Evolutionary conservation across 768 basidiomycete genomes (phyloP).

Genomic region (Termitomyces titanicus): DNA sequence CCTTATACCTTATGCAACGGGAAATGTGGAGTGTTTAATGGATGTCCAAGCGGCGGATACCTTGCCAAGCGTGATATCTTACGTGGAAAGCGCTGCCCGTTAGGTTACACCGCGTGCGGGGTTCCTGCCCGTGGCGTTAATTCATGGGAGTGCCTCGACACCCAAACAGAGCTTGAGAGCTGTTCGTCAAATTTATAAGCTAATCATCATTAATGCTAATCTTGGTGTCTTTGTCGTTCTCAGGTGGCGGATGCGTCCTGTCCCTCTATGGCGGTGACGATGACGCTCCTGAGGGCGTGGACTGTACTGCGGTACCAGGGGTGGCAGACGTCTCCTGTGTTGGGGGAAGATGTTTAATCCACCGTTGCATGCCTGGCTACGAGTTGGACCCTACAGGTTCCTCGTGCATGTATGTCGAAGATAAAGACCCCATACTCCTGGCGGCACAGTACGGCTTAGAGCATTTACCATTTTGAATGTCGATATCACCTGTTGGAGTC

Average conservation of each 20-base stretch:
- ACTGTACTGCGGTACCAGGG: conserved; percentile 46
- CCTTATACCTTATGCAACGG: conserved; percentile 47
- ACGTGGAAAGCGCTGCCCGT: conserved; percentile 28
- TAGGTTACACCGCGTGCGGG: conserved; percentile 39
- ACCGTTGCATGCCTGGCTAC: conserved; percentile 44
- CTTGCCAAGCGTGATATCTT: conserved; percentile 27
- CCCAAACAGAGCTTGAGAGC: conserved; percentile 45
- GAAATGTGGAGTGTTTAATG: conserved; percentile 34
- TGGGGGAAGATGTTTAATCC: conserved; percentile 38
- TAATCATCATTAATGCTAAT: not conserved
- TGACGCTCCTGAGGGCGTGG: conserved; percentile 30
- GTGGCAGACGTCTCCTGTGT: conserved; percentile 48
- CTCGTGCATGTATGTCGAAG: conserved; percentile 25
- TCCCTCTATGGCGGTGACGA: conserved; percentile 22
- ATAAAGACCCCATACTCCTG: conserved; percentile 18
- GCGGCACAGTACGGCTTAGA: conserved; percentile 28
- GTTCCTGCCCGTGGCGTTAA: conserved; percentile 32
- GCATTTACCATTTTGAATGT: conserved; percentile 7
- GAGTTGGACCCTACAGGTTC: conserved; percentile 16
- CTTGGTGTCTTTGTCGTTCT: not conserved
- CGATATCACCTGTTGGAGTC: too few species aligned
- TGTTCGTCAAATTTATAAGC: conserved; percentile 33
- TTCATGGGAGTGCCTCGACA: conserved; percentile 50
- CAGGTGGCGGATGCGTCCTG: conserved; percentile 47
- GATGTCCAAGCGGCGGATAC: conserved; percentile 31